phyloP scores from a whole-genome alignment of 1,284 basidiomycete species.

The Irpex sp. region DNA sequence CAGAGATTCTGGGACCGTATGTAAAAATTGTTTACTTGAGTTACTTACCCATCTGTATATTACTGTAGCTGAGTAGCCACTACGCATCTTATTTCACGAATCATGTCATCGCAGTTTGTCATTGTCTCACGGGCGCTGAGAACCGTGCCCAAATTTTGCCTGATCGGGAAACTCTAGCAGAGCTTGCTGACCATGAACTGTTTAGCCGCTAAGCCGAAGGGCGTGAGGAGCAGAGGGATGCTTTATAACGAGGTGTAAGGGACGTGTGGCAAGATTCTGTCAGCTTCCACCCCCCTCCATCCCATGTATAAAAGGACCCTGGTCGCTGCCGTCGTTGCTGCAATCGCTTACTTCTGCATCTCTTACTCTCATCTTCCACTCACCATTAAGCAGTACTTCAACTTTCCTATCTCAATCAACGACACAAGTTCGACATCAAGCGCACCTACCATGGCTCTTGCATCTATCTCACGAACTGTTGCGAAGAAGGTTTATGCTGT shows the following conservation, averaged over 20 bases:
- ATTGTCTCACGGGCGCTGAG: neutral
- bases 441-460: constrained; percentile 21
- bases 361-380: neutral
- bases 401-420: constrained; percentile 1
- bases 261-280: constrained; percentile 2
- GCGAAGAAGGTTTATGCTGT: constrained; percentile 74
- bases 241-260: neutral
- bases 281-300: constrained; percentile 6
- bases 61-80: neutral
- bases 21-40: constrained; percentile 20
- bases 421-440: constrained; percentile 4
- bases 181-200: constrained; percentile 6
- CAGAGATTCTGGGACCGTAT: constrained; percentile 41
- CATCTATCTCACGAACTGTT: constrained; percentile 60
- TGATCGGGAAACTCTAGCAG: constrained; percentile 13
- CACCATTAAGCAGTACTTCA: neutral
- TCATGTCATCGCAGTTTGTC: neutral
- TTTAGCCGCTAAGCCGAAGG: neutral
- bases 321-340: constrained; percentile 10
- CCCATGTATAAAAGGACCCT: constrained; percentile 21
- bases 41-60: neutral
- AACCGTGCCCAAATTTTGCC: constrained; percentile 21
- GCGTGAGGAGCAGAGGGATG: constrained; percentile 4
- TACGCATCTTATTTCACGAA: neutral
- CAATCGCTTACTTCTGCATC: constrained; percentile 8